Evolutionary conservation across 2,329 filamentous ascomycete species (phyloP), one percentile per base, ranked within the genome.

Genomic region (Colletotrichum plurivorum): DNA sequence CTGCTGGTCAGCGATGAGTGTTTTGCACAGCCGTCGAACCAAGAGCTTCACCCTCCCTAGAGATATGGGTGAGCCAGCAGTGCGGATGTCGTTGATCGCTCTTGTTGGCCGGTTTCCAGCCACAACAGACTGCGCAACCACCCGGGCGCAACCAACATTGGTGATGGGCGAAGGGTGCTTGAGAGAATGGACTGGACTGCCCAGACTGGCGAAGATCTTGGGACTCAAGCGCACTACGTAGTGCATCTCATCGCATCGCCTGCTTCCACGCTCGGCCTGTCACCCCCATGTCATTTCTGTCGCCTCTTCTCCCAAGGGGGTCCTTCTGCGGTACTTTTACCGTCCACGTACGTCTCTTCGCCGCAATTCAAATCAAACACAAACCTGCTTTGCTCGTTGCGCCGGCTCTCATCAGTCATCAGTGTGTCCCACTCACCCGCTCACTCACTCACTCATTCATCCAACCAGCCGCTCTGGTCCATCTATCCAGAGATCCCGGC

Each of bases 171-270:
- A 36, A 9, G 31, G 8, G 31, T 9, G 8, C 31, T 8, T 9
- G 31, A 36, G 31, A 36, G 7, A 36, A 8, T 41, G n/a, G 46
- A 53, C 58, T 54, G 49, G 59, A 46, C 36, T 62, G 49, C 49
- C 59, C 59, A 62, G 59, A 13, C 59, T 43, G 59, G 39, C 36
- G 59, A 48, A 20, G 49, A 49, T 53, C 59, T 54, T 62, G 49
- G 49, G 49, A 62, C 49, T 62, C 39, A 39, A 53, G 39, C 45
- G 59, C 22, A 46, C 59, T 62, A 62, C 59, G 59, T 62, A 62
- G 36, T 62, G 48, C 58, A 52, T 61, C 58, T 61, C 16, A 46
- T 46, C 41, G 46, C 45, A 49, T 36, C 31, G 20, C 31, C 31
- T 36, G 31, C 31, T 36, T 10, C 8, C 31, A 36, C 31, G 31